A percentile compares a stretch with the other conserved stretches of the same genome.
These are phyloP conservation scores for Amauroascus niger DNA, from an alignment of 2,329 filamentous ascomycete species.

Conservation along the genomic window DNA sequence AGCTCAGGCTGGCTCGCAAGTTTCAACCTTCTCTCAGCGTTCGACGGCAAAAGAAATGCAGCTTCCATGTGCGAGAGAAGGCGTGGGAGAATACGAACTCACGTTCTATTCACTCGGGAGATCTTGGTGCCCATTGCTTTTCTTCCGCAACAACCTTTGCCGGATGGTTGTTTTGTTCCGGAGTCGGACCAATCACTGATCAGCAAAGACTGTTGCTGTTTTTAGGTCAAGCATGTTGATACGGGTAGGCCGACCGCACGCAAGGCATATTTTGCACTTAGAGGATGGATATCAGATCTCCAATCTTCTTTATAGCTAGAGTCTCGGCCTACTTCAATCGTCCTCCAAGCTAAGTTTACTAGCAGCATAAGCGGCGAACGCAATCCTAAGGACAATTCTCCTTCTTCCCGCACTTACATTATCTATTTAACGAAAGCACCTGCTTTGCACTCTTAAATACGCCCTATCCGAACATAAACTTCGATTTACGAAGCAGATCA, in stretches of 20 bases:
- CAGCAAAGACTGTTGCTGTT: not conserved
- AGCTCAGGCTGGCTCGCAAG: not conserved
- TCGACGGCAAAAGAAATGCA: not conserved
- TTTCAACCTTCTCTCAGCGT: not conserved
- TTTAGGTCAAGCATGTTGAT: not conserved
- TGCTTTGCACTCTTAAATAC: too few species aligned
- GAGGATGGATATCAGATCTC: too few species aligned
- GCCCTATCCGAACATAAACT: not conserved
- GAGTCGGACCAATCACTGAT: not conserved
- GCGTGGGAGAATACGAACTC: not conserved
- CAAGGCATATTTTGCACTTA: too few species aligned
- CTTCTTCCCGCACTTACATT: not conserved
- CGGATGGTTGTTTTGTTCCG: not conserved
- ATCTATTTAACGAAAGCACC: not conserved
- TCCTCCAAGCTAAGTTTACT: not conserved
- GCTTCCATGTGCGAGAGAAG: not conserved
- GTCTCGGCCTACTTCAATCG: not conserved
- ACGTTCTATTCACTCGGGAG: not conserved
- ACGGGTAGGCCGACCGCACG: not conserved
- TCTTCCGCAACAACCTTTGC: not conserved
- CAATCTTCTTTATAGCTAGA: not conserved
- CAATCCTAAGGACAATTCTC: not conserved
- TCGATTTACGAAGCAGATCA: not conserved
- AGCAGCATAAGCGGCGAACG: too few species aligned
- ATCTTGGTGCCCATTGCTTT: not conserved